Evolutionary conservation across 1,284 basidiomycete genomes (phyloP).

Genomic region (Leccinum ponderosum): DNA sequence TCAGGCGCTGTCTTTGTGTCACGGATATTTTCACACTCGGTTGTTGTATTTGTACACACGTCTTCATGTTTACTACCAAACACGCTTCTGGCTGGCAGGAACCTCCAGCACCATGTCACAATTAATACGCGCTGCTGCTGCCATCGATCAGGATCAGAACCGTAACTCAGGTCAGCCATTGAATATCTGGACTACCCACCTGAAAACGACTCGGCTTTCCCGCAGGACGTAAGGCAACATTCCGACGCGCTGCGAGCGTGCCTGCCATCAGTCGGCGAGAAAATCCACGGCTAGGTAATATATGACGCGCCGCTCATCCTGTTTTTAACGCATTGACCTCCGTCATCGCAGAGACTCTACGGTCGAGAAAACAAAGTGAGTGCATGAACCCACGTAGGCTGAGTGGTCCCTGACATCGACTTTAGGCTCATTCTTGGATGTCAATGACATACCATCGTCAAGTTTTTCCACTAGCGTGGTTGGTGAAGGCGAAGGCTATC

Average conservation of each 20-base stretch:
- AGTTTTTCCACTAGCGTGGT: constrained; percentile 6
- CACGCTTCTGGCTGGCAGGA: neutral
- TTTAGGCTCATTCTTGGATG: constrained; percentile 15
- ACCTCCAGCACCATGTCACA: constrained; percentile 12
- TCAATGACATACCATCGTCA: constrained; percentile 8
- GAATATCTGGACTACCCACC: constrained; percentile 2
- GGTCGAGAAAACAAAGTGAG: constrained; percentile 21
- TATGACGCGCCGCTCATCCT: neutral
- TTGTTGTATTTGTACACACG: neutral
- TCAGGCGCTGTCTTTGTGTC: neutral
- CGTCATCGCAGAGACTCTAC: constrained; percentile 14
- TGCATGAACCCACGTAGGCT: neutral
- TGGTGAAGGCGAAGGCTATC: constrained; percentile 14
- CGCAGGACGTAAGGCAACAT: constrained; percentile 15
- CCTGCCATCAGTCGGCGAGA: constrained; percentile 12
- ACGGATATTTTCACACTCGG: neutral
- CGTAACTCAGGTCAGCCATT: constrained; percentile 21
- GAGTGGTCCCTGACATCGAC: constrained; percentile 2
- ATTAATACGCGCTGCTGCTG: neutral
- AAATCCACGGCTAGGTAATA: constrained; percentile 17
- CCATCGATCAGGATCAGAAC: neutral
- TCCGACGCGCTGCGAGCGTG: constrained; percentile 19
- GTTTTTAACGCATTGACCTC: constrained; percentile 12
- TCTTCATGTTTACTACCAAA: neutral
- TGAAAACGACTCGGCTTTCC: constrained; percentile 7